Evolutionary conservation across 768 basidiomycete species (phyloP), one percentile per base, ranked within the genome.

Genomic region (Pulveroboletus ravenelii): DNA sequence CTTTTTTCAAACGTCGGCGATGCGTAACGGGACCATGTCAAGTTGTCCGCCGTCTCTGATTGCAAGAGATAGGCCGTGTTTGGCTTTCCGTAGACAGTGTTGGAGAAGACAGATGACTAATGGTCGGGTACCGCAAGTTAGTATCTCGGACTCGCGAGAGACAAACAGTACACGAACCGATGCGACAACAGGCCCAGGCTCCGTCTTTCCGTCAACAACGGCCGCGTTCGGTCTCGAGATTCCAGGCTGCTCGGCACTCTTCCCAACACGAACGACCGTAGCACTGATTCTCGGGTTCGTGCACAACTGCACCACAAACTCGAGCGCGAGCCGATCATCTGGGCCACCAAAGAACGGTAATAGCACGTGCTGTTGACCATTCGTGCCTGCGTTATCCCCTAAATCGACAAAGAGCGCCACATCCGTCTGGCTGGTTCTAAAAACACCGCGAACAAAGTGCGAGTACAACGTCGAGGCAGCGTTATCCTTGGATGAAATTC

Each of bases 301-400:
- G 49, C 93, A 88, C 27, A 88, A 62, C 65, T 97, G 94, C 31
- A 89, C 80, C 5, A 91, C 80, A 60, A 98, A 82, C 29, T 78
- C 71, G 25, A 98, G 71, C 0, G 91, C 90, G 18, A 92, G 74
- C 1, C 96, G 82, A 64, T 97, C 95, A 64, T 99, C 95, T 0
- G 91, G 84, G 0, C 95, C 95, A 34, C 95, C 95, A 64, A 92
- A 88, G 80, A 95, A 97, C 0, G 94, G 89, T 37, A 93, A 63
- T 65, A 94, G 82, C 27, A 97, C 62, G 55, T 89, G 89, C 52
- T 85, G 75, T 3, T 43, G 45, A 12, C 65, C 65, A 7, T 53
- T 64, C 9, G 65, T 57, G 5, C 67, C 63, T 6, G 55, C 43
- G 15, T 65, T 52, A 15, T 67, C 48, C 61, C 65, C 85, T 23